Percentiles rank a stretch among this genome's conserved stretches.
Evolutionary conservation across 495 filamentous ascomycete genomes (phyloP).

Genomic region (Penicillium subrubescens): DNA sequence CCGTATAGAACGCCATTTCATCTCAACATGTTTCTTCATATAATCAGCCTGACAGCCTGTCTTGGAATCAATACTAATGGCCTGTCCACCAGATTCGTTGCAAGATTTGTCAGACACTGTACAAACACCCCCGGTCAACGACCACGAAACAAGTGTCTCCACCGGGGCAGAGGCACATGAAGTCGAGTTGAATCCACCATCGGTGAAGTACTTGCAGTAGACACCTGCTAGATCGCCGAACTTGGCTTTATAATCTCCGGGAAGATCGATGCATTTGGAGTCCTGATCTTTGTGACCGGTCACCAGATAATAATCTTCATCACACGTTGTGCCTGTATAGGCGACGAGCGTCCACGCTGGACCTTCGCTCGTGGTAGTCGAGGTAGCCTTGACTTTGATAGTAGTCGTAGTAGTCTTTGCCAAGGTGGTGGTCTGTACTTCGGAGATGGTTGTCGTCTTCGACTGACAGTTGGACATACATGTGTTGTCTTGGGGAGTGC

Average conservation of each 20-base stretch:
- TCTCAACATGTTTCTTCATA: background rate
- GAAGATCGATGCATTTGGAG: conserved; percentile 5
- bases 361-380: background rate
- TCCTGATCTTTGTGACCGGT: background rate
- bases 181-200: conserved; percentile 7
- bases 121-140: background rate
- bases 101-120: background rate
- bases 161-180: background rate
- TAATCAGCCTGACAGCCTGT: background rate
- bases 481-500: background rate
- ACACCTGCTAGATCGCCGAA: background rate
- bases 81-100: background rate
- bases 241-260: background rate
- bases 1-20: conserved; percentile 3
- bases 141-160: conserved; percentile 1
- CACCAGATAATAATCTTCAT: conserved; percentile 9
- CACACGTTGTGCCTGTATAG: background rate
- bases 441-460: background rate
- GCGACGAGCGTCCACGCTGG: conserved; percentile 6
- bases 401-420: background rate
- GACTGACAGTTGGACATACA: conserved; percentile 1
- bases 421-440: background rate
- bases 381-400: background rate
- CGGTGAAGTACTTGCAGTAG: conserved; percentile 3
- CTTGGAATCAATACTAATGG: background rate